A percentile compares a stretch with the other conserved stretches of the same genome.
Conservation (phyloP, 179 eudicot genomes). For the Actinidia polygama region DNA sequence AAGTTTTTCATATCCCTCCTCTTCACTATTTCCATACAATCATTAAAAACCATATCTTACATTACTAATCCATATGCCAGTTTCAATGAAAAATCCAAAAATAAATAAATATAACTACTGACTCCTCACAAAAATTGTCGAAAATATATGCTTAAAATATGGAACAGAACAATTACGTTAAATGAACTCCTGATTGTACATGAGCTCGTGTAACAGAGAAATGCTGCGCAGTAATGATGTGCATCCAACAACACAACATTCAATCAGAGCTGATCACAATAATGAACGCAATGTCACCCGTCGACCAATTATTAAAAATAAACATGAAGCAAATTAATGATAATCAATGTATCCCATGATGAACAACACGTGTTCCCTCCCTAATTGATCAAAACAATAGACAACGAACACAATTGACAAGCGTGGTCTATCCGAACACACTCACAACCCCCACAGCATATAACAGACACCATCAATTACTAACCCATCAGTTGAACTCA, state of each 20-base stretch:
- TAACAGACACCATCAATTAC: background rate
- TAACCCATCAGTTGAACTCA: background rate
- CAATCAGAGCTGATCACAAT: background rate
- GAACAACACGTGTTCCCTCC: background rate
- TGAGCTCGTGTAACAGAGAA: background rate
- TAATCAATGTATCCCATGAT: background rate
- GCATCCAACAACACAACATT: background rate
- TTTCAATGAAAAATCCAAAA: background rate
- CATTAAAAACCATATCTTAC: background rate
- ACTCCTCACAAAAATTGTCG: background rate
- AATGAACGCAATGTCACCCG: background rate
- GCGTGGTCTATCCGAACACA: background rate
- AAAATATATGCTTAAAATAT: background rate
- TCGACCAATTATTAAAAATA: background rate
- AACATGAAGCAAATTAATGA: background rate
- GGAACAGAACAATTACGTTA: background rate
- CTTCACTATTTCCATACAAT: background rate
- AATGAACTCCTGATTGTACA: background rate
- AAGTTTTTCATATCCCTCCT: background rate
- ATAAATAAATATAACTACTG: background rate
- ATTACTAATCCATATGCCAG: background rate
- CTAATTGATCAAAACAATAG: background rate
- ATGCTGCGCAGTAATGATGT: background rate
- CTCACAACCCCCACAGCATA: background rate
- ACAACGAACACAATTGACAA: background rate